Base-by-base conservation (phyloP, 1,284 basidiomycete species). In the Marasmius fiardii region DNA sequence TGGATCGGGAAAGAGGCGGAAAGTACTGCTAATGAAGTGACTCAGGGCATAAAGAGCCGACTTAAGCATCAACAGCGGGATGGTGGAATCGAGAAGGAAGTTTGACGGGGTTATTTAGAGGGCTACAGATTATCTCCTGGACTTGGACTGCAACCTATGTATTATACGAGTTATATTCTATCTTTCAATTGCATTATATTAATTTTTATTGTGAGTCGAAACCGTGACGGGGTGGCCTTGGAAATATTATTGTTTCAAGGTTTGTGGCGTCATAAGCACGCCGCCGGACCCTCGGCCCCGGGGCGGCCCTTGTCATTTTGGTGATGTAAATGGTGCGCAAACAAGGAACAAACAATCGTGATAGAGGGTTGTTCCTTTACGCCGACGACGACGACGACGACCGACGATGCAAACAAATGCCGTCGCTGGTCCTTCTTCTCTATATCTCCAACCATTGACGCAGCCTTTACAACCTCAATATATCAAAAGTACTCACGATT, bases 401-500 rank as follows among this genome's bases (percentile, higher is more conserved):
- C 35, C 48, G 43, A 37, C 14, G 20, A 44, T 43, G 37, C 52
- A 33, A 75, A 74, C 66, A 73, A 49, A 49, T 49, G 47, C 75
- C 58, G 65, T 74, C 62, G 74, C 75, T 54, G 75, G 75, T 47
- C 74, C 75, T 52, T 77, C 60, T 48, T 60, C 64, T 45, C 57
- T 47, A 51, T 26, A 45, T 45, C 58, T 52, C 48, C 52, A 57
- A 28, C 61, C 65, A 14, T 63, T 64, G 34, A 59, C 63, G 34
- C 65, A 69, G 20, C 55, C 51, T 37, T 44, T 55, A 21, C 52
- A 57, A 57, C 51, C 60, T 31, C 52, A 54, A 20, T 75, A 80
- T 67, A 77, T 90, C 54, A 69, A 77, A 44, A 86, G 86, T 71
- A 90, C 89, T 2, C 81, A 91, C 62, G 89, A 91, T 69, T 81